A percentile compares a stretch with the other conserved stretches of the same genome.
Evolutionary conservation across 2,329 filamentous ascomycete species (phyloP).

Genomic region (Scedosporium boydii): DNA sequence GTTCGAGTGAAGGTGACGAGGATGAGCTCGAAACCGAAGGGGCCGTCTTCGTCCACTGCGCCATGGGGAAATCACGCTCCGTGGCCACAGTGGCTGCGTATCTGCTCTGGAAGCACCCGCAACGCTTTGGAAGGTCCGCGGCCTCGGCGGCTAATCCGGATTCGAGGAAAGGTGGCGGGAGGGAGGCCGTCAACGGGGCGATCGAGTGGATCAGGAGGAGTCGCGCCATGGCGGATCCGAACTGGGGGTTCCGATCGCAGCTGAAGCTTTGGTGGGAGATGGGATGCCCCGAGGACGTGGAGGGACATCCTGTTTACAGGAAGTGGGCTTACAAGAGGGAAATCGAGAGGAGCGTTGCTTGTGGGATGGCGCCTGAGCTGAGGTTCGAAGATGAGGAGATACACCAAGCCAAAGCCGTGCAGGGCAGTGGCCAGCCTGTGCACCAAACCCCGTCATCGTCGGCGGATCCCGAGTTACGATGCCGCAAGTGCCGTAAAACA

Average conservation of each 20-base stretch:
- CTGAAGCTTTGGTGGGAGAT: slow-evolving; percentile 80
- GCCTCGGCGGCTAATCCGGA: slow-evolving; percentile 33
- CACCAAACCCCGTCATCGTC: not conserved
- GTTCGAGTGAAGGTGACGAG: not conserved
- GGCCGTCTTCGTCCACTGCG: slow-evolving; percentile 59
- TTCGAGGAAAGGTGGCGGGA: slow-evolving; percentile 13
- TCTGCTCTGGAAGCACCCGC: slow-evolving; percentile 59
- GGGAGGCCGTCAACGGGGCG: slow-evolving; percentile 47
- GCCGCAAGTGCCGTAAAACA: slow-evolving; percentile 78
- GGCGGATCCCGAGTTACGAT: slow-evolving; percentile 45
- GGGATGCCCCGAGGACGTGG: slow-evolving; percentile 60
- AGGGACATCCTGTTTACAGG: slow-evolving; percentile 68
- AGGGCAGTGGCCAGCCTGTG: slow-evolving; percentile 10
- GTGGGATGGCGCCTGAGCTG: slow-evolving; percentile 72
- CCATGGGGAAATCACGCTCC: slow-evolving; percentile 92
- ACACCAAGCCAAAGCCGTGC: slow-evolving; percentile 9
- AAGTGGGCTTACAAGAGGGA: slow-evolving; percentile 52
- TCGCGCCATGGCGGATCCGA: slow-evolving; percentile 76
- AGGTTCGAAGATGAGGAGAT: slow-evolving; percentile 65
- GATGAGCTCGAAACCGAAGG: slow-evolving; percentile 4
- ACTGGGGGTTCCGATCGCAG: slow-evolving; percentile 84
- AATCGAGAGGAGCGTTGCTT: slow-evolving; percentile 47
- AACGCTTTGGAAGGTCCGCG: slow-evolving; percentile 34
- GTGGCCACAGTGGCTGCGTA: slow-evolving; percentile 78
- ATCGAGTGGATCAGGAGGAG: slow-evolving; percentile 59